Evolutionary conservation across 331 rosid species (phyloP).

Genomic region (Rosa hybrid): DNA sequence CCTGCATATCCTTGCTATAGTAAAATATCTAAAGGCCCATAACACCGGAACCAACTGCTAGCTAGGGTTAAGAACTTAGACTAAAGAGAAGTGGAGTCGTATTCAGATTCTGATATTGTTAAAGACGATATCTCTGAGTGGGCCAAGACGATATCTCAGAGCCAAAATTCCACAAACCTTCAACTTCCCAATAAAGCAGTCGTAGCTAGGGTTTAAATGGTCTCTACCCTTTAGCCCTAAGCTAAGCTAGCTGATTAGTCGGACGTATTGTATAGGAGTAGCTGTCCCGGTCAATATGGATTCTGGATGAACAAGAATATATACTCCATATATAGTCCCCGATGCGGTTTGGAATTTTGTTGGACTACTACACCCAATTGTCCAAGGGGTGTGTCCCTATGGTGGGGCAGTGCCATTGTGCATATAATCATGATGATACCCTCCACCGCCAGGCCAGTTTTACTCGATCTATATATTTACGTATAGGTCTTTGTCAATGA

Average conservation of each 20-base stretch:
- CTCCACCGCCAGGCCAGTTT: slow-evolving; percentile 25
- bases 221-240: neutral
- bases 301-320: slow-evolving; percentile 6
- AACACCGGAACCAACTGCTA: neutral
- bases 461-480: neutral
- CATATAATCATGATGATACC: slow-evolving; percentile 24
- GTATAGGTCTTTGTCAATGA: slow-evolving; percentile 21
- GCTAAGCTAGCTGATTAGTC: neutral
- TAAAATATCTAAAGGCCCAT: neutral
- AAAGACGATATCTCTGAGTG: slow-evolving; percentile 14
- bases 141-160: slow-evolving; percentile 20
- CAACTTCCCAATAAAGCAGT: slow-evolving; percentile 23
- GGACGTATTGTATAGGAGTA: neutral
- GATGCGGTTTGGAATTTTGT: neutral
- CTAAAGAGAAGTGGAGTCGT: neutral
- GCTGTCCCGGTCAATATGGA: slow-evolving; percentile 23
- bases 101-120: neutral
- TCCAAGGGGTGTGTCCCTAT: slow-evolving; percentile 29
- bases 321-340: neutral
- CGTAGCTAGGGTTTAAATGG: slow-evolving; percentile 9
- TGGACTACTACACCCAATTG: slow-evolving; percentile 23
- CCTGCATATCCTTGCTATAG: neutral
- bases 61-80: neutral
- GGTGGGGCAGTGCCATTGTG: slow-evolving; percentile 38
- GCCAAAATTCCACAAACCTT: slow-evolving; percentile 22